Evolutionary conservation across 108 stramenopile species (phyloP).

Genomic region (Skeletonema marinoi): DNA sequence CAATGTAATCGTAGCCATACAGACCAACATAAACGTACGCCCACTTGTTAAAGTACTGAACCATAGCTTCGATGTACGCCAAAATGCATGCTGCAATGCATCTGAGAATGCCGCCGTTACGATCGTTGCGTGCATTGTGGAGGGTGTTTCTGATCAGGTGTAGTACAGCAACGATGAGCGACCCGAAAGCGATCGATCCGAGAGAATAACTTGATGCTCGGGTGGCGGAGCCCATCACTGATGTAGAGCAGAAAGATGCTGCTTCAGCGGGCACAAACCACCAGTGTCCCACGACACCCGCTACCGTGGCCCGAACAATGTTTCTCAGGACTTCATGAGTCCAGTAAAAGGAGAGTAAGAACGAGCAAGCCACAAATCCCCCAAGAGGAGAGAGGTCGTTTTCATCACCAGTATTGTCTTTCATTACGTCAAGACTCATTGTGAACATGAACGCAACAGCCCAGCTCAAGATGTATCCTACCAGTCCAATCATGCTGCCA

Average conservation of each 20-base stretch:
- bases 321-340: slow-evolving; percentile 68
- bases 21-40: slow-evolving; percentile 68
- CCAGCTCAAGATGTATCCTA: slow-evolving; percentile 46
- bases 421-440: slow-evolving; percentile 32
- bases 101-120: slow-evolving; percentile 20
- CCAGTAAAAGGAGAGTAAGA: slow-evolving; percentile 81
- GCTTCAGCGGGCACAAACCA: slow-evolving; percentile 50
- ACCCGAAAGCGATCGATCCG: slow-evolving; percentile 80
- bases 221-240: slow-evolving; percentile 27
- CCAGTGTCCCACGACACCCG: slow-evolving; percentile 63
- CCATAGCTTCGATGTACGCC: slow-evolving; percentile 33
- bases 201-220: slow-evolving; percentile 63
- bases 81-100: slow-evolving; percentile 44
- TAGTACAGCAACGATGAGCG: slow-evolving; percentile 71
- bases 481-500: slow-evolving; percentile 20
- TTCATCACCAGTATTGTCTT: slow-evolving; percentile 20
- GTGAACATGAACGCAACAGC: slow-evolving; percentile 38
- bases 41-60: slow-evolving; percentile 78
- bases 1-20: slow-evolving; percentile 74
- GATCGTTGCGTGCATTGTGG: slow-evolving; percentile 26
- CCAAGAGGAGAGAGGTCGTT: slow-evolving; percentile 17
- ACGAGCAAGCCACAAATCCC: slow-evolving; percentile 37
- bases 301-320: slow-evolving; percentile 45
- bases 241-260: slow-evolving; percentile 30
- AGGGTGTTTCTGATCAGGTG: slow-evolving; percentile 53